phyloP scores from a whole-genome alignment of 306 rosid genomes.

The Senna tora region DNA sequence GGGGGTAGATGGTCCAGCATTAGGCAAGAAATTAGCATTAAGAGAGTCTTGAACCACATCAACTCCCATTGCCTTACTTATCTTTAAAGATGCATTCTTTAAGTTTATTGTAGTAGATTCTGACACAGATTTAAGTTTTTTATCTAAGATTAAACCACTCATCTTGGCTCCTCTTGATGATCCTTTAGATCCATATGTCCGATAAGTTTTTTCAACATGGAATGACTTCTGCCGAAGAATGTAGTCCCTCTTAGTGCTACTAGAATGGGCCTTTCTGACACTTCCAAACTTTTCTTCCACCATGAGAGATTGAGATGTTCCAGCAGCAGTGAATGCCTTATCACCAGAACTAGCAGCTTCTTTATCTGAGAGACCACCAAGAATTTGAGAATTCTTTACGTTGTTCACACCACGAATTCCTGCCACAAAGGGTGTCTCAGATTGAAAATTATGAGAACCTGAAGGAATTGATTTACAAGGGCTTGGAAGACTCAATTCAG shows the following conservation, averaged over 20 bases:
- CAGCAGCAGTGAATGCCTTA: conserved; percentile 47
- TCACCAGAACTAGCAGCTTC: conserved; percentile 43
- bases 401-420: conserved; percentile 46
- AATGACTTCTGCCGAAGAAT: conserved; percentile 75
- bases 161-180: conserved; percentile 73
- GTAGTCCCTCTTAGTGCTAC: conserved; percentile 68
- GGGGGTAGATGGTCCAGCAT: conserved; percentile 45
- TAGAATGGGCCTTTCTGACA: conserved; percentile 65
- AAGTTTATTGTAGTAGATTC: conserved; percentile 59
- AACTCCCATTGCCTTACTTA: conserved; percentile 67
- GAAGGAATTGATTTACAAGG: conserved; percentile 53
- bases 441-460: conserved; percentile 53
- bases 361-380: conserved; percentile 46
- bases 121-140: conserved; percentile 65
- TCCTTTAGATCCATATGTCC: conserved; percentile 71
- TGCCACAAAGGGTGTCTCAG: conserved; percentile 44
- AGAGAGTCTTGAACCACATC: conserved; percentile 56
- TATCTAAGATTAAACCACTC: conserved; percentile 69
- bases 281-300: conserved; percentile 59
- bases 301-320: conserved; percentile 51
- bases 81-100: conserved; percentile 65
- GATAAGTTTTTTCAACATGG: conserved; percentile 68
- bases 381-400: conserved; percentile 45
- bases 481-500: conserved; percentile 55
- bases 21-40: conserved; percentile 50